These are phyloP conservation scores for Saccharomycopsis lassenensis DNA, from an alignment of 805 yeast species.

Conservation along the genomic window DNA sequence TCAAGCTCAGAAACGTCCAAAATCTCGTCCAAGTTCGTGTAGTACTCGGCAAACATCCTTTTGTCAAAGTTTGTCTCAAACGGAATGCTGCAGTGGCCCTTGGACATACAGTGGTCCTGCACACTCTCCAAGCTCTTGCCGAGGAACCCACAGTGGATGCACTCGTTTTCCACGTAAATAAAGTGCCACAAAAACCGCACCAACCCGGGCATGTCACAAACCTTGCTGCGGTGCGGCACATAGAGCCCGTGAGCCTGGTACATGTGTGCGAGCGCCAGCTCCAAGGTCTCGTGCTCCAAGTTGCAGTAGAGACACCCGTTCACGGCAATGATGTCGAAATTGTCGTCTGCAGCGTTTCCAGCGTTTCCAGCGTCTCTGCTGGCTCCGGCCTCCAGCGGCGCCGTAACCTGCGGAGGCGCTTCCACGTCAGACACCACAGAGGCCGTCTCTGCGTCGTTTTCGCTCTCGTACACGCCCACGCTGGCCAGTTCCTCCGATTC, in stretches of 20 bases:
- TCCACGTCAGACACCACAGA: background rate
- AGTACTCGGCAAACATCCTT: slow-evolving; percentile 64
- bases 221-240: slow-evolving; percentile 69
- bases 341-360: slow-evolving; percentile 7
- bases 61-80: slow-evolving; percentile 75
- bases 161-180: slow-evolving; percentile 72
- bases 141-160: slow-evolving; percentile 65
- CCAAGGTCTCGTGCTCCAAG: slow-evolving; percentile 38
- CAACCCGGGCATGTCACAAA: slow-evolving; percentile 61
- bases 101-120: slow-evolving; percentile 76
- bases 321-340: slow-evolving; percentile 17
- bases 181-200: slow-evolving; percentile 68
- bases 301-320: slow-evolving; percentile 49
- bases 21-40: slow-evolving; percentile 29
- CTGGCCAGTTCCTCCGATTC: no score
- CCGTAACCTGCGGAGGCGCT: no score
- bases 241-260: slow-evolving; percentile 70
- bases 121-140: slow-evolving; percentile 81
- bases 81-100: slow-evolving; percentile 83
- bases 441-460: slow-evolving; percentile 7
- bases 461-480: slow-evolving; percentile 10
- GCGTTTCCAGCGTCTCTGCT: background rate
- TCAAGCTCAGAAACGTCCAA: slow-evolving; percentile 21
- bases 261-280: slow-evolving; percentile 66
- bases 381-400: background rate